Evolutionary conservation across 371 early-diverging fungal genomes (phyloP), one percentile per base, ranked within the genome.

Genomic region (Mucor irregularis): DNA sequence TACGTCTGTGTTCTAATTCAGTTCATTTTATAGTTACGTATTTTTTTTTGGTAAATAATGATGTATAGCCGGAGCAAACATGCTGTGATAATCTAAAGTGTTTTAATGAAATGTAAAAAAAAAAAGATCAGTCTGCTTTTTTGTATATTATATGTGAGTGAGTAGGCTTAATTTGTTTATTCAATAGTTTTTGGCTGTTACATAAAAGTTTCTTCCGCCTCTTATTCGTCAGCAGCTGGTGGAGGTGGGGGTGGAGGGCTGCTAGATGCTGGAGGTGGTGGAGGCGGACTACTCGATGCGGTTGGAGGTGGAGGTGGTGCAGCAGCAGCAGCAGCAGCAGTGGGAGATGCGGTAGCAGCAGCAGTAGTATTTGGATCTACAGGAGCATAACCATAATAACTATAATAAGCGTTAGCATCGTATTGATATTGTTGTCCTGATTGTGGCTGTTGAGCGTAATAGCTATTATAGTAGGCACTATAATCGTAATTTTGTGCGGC

Each of bases 361-460:
- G 67, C 19, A n/a, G n/a, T n/a, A n/a, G n/a, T n/a, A n/a, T 44
- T 35, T 9, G 16, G 28, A 22, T 22, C 45, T 22, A 44, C 22
- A 38, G 61, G 45, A 19, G 55, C 22, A 61, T 77, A 74, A 26
- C 74, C 70, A 50, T 77, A 74, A 46, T 77, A 69, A 29, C 68
- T 66, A 55, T 77, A 77, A 24, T 69, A 71, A 28, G 66, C 68
- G 48, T 69, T 69, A 38, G 71, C 69, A 49, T 74, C 78, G 25
- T 77, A 76, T 33, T 64, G 56, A 24, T 59, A 68, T 33, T 54
- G 59, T 33, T 42, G 44, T 25, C 43, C 53, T 56, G 49, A 46
- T 42, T 42, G 42, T n/a, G 39, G 43, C 4, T 48, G 52, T 35
- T 61, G 69, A 19, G 49, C 44, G 43, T 55, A 60, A 40, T 61